Evolutionary conservation across 1,284 basidiomycete species (phyloP).

Genomic region (Moesziomyces antarcticus): DNA sequence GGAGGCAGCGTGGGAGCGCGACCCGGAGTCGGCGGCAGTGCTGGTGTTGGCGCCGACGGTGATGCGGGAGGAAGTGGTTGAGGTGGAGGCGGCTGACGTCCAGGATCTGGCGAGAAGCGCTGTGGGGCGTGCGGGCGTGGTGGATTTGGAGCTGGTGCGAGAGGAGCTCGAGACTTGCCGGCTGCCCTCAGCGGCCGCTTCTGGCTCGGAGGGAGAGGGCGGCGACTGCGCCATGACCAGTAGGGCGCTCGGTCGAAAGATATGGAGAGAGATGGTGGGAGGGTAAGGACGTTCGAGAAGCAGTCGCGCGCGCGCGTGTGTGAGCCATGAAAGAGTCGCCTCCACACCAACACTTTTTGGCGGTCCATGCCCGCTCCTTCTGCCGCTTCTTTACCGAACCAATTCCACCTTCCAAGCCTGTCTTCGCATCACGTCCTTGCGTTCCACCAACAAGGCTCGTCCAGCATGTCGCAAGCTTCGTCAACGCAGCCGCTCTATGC

Average conservation of each 20-base stretch:
- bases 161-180: constrained; percentile 3
- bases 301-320: constrained; percentile 3
- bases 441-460: no score
- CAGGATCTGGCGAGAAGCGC: constrained; percentile 24
- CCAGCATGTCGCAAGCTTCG: constrained; percentile 13
- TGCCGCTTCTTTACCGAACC: constrained; percentile 5
- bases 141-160: constrained; percentile 3
- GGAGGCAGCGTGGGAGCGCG: constrained; percentile 7
- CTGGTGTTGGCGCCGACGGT: constrained; percentile 36
- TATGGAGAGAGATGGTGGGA: neutral
- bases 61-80: constrained; percentile 29
- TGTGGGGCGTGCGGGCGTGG: constrained; percentile 13
- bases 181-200: constrained; percentile 7
- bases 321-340: neutral
- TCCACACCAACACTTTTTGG: constrained; percentile 41
- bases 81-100: constrained; percentile 32
- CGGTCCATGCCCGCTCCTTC: neutral
- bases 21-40: constrained; percentile 26
- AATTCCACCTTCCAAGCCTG: neutral
- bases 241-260: neutral
- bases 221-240: constrained; percentile 16
- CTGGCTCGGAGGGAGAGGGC: neutral
- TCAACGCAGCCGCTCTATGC: constrained; percentile 37
- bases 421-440: neutral
- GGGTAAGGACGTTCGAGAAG: neutral